Base-by-base conservation (phyloP, 805 yeast species). In the Lachancea lanzarotensis region DNA sequence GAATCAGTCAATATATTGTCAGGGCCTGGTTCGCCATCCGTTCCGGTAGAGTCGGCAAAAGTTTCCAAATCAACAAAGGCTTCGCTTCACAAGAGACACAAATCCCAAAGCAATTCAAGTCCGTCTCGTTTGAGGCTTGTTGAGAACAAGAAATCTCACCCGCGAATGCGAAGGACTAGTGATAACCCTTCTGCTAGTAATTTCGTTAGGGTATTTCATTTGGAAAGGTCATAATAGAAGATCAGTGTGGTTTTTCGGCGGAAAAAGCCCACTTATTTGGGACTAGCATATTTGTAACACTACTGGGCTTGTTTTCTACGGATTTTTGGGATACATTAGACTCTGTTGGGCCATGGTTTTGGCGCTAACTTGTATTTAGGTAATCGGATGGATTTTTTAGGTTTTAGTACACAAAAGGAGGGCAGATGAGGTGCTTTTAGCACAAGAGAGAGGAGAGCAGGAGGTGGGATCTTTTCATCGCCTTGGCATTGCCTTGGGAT, bases 71-170 rank as follows among this genome's bases (percentile, higher is more conserved):
- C 39, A 18, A 9, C 35, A 33, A 39, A 38, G 22, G 22, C 51
- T 3, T 13, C 32, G 20, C 5, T 25, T 11, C 25, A 32, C 11
- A 25, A 22, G 31, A 16, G 15, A 11, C 37, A 33, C 13, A 16
- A 16, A 13, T 8, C 38, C 22, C 37, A 33, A 16, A n/a, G 11
- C 25, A 22, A 32, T 16, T 22, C 32, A 35, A 33, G 26, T 33
- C 35, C 46, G 19, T 32, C 40, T 12, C 36, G 42, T 11, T 40
- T 52, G 29, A 48, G 47, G 37, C 45, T 56, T 17, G 63, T 59
- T 3, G 65, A 60, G 39, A 54, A 53, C 40, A 54, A 52, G 38
- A 58, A 56, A 41, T 59, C 60, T n/a, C 64, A 60, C 45, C 62
- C 65, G 29, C 52, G 65, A 41, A 53, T 56, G 62, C 54, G 59